Evolutionary conservation across 805 yeast genomes (phyloP).

Genomic region (Yamadazyma paraphyllophila): DNA sequence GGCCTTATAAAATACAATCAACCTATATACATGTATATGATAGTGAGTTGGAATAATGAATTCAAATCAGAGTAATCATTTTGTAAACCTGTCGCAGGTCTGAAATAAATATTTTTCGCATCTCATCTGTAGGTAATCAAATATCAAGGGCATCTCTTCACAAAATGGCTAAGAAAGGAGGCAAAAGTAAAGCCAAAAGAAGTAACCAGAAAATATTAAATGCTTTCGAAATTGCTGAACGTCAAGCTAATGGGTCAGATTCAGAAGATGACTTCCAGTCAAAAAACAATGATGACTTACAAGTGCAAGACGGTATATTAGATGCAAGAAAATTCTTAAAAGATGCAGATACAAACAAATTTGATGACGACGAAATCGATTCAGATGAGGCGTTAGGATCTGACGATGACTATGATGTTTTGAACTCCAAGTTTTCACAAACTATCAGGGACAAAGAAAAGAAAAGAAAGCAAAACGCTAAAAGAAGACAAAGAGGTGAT

Average conservation of each 20-base stretch:
- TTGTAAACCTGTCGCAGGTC: neutral
- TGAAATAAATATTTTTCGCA: conserved; percentile 6
- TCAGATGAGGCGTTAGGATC: conserved; percentile 90
- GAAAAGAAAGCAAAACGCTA: conserved; percentile 29
- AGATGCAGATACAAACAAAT: conserved; percentile 22
- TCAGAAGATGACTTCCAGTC: conserved; percentile 11
- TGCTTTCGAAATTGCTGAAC: conserved; percentile 46
- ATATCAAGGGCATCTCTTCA: neutral
- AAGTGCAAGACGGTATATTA: conserved; percentile 36
- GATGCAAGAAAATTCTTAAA: conserved; percentile 39
- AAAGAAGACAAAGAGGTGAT: conserved; percentile 24
- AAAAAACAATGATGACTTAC: conserved; percentile 24
- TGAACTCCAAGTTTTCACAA: conserved; percentile 67
- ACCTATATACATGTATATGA: neutral
- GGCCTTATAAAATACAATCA: conserved; percentile 55
- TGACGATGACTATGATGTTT: conserved; percentile 64
- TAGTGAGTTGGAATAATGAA: conserved; percentile 53
- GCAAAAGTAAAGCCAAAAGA: conserved; percentile 25
- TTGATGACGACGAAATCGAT: conserved; percentile 67
- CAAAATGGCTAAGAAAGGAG: conserved; percentile 21
- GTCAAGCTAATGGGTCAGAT: conserved; percentile 25
- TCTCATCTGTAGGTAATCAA: conserved; percentile 8
- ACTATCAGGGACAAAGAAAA: conserved; percentile 58
- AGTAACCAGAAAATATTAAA: conserved; percentile 37
- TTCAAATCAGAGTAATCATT: conserved; percentile 32